phyloP scores from a whole-genome alignment of 176 grass and related monocot genomes.

The Carex kokanica region DNA sequence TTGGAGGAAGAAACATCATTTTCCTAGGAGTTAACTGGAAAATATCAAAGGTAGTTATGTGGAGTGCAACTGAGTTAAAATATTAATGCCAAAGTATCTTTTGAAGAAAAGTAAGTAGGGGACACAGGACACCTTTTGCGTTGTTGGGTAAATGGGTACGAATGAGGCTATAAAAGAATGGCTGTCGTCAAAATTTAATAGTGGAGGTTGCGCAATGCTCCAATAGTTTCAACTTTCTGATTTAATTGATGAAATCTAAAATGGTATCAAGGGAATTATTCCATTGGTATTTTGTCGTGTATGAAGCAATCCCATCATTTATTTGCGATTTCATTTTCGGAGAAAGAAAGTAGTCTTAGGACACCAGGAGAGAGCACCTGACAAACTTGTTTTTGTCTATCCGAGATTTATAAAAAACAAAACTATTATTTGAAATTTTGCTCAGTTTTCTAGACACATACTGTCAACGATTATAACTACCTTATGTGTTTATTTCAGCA shows the following conservation, averaged over 20 bases:
- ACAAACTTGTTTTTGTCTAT: not conserved
- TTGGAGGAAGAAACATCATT: not conserved
- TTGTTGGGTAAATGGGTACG: not conserved
- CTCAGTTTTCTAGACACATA: not conserved
- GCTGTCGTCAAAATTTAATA: not conserved
- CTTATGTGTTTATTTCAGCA: not conserved
- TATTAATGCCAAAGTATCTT: not conserved
- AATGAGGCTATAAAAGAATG: not conserved
- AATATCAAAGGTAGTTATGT: not conserved
- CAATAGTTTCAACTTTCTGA: not conserved
- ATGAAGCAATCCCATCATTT: not conserved
- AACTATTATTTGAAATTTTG: not conserved
- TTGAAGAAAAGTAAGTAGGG: not conserved
- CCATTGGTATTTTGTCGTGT: constrained; percentile 1
- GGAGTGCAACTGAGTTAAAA: not conserved
- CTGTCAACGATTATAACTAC: not conserved
- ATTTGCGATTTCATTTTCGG: not conserved
- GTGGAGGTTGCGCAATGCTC: not conserved
- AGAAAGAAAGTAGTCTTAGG: not conserved
- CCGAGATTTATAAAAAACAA: not conserved
- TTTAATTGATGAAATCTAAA: not conserved
- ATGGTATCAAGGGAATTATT: not conserved
- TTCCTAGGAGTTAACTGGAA: not conserved
- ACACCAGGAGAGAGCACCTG: not conserved
- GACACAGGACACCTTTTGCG: not conserved